These are phyloP conservation scores for Backusella morwellensis DNA, from an alignment of 192 early-diverging fungal genomes.

Conservation along the genomic window DNA sequence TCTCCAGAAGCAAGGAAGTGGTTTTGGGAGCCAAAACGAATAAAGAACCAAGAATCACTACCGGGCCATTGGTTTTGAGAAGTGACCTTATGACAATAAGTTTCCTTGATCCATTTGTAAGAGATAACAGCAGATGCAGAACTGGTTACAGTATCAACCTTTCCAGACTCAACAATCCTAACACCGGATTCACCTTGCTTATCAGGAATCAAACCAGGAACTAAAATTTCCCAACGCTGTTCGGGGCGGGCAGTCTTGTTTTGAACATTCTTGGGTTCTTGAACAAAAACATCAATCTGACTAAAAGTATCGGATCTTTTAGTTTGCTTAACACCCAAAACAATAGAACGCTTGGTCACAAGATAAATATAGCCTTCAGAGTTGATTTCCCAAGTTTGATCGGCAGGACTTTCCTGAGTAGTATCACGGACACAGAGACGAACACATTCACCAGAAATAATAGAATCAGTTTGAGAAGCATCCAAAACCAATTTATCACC, in stretches of 20 bases:
- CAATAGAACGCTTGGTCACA: constrained; percentile 5
- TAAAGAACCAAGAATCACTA: constrained; percentile 23
- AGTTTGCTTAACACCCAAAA: constrained; percentile 22
- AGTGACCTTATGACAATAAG: constrained; percentile 11
- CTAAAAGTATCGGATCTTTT: constrained; percentile 5
- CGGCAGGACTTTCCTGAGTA: not conserved
- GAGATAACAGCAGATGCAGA: constrained; percentile 22
- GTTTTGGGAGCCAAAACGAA: constrained; percentile 23
- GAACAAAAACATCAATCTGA: constrained; percentile 13
- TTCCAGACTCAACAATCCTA: constrained; percentile 17
- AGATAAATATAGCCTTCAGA: constrained; percentile 16
- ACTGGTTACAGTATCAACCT: constrained; percentile 4
- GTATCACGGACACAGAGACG: constrained; percentile 9
- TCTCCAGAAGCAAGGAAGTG: constrained; percentile 29
- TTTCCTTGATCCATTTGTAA: constrained; percentile 25
- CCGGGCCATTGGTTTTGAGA: constrained; percentile 21
- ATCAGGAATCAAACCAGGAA: constrained; percentile 21
- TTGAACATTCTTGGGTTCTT: constrained; percentile 17
- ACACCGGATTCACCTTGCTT: constrained; percentile 4
- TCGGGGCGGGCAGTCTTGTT: constrained; percentile 19
- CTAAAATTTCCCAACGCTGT: constrained; percentile 29
- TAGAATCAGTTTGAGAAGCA: not conserved
- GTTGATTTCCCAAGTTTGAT: constrained; percentile 26
- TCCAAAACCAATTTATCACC: constrained; percentile 25
- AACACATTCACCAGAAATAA: constrained; percentile 27